A percentile compares a stretch with the other conserved stretches of the same genome.
Evolutionary conservation across 2,329 filamentous ascomycete genomes (phyloP).

Genomic region (Aspergillus clavatus): DNA sequence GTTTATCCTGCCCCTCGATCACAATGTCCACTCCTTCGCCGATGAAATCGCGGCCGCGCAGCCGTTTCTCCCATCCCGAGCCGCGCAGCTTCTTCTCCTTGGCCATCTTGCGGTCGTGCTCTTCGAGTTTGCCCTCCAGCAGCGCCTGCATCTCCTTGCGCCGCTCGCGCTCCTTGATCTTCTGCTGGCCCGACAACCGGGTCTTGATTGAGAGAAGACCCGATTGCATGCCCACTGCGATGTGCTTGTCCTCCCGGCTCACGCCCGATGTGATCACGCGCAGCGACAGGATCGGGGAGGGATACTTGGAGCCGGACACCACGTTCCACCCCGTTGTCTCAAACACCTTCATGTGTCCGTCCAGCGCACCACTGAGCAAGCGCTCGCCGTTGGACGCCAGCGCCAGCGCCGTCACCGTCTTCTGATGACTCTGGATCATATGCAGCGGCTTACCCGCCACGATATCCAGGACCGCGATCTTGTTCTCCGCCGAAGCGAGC

Average conservation of each 20-base stretch:
- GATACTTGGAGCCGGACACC: constrained; percentile 90
- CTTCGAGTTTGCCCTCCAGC: constrained; percentile 69
- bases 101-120: constrained; percentile 66
- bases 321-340: constrained; percentile 94
- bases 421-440: constrained; percentile 90
- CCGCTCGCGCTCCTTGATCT: constrained; percentile 67
- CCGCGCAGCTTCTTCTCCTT: constrained; percentile 63
- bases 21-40: constrained; percentile 85
- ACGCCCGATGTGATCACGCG: constrained; percentile 66
- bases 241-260: constrained; percentile 76
- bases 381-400: constrained; percentile 75
- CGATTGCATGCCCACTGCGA: constrained; percentile 91
- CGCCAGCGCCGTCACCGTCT: constrained; percentile 86
- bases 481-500: constrained; percentile 76
- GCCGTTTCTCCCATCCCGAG: constrained; percentile 57
- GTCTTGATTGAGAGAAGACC: constrained; percentile 89
- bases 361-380: constrained; percentile 80
- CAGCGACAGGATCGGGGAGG: constrained; percentile 81
- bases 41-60: constrained; percentile 69
- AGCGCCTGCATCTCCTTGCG: constrained; percentile 82
- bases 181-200: constrained; percentile 77
- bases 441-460: constrained; percentile 84
- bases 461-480: constrained; percentile 86
- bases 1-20: constrained; percentile 64
- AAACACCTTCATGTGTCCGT: constrained; percentile 96